Percentiles rank a stretch among this genome's conserved stretches.
phyloP scores from a whole-genome alignment of 2,329 filamentous ascomycete species.

The Hypoxylon sp. region DNA sequence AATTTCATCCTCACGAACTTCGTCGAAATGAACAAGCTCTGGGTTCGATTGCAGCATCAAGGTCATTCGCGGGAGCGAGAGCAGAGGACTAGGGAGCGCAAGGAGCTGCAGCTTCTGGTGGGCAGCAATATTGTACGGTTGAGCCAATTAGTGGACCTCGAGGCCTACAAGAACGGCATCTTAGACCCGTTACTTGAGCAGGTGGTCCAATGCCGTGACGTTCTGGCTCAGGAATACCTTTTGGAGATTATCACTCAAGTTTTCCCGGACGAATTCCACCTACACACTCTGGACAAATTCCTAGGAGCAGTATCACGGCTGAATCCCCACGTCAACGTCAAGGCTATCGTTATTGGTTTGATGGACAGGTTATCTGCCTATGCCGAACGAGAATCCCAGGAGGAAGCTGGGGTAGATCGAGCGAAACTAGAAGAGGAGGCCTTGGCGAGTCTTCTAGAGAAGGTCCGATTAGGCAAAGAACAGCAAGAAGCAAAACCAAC shows the following conservation, averaged over 20 bases:
- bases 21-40: slow-evolving; percentile 99
- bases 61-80: slow-evolving; percentile 96
- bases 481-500: slow-evolving; percentile 51
- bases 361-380: slow-evolving; percentile 98
- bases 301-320: slow-evolving; percentile 91
- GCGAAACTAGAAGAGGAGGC: slow-evolving; percentile 88
- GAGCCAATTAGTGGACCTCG: slow-evolving; percentile 94
- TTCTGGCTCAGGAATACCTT: slow-evolving; percentile 96
- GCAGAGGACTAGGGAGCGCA: slow-evolving; percentile 90
- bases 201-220: slow-evolving; percentile 97
- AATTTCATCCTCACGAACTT: slow-evolving; percentile 99
- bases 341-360: slow-evolving; percentile 95
- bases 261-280: slow-evolving; percentile 97
- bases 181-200: slow-evolving; percentile 91
- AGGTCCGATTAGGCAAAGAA: slow-evolving; percentile 77
- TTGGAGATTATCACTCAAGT: slow-evolving; percentile 99
- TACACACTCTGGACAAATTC: slow-evolving; percentile 96
- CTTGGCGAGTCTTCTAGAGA: slow-evolving; percentile 80
- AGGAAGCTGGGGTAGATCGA: slow-evolving; percentile 76
- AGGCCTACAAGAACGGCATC: slow-evolving; percentile 92
- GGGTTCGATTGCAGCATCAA: slow-evolving; percentile 97
- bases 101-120: slow-evolving; percentile 94
- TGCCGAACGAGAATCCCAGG: slow-evolving; percentile 86
- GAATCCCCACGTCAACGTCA: slow-evolving; percentile 97
- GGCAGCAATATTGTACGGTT: slow-evolving; percentile 96